Percentiles rank a stretch among this genome's conserved stretches.
Conservation (phyloP, 495 filamentous ascomycete species). For the Peziza echinospora region DNA sequence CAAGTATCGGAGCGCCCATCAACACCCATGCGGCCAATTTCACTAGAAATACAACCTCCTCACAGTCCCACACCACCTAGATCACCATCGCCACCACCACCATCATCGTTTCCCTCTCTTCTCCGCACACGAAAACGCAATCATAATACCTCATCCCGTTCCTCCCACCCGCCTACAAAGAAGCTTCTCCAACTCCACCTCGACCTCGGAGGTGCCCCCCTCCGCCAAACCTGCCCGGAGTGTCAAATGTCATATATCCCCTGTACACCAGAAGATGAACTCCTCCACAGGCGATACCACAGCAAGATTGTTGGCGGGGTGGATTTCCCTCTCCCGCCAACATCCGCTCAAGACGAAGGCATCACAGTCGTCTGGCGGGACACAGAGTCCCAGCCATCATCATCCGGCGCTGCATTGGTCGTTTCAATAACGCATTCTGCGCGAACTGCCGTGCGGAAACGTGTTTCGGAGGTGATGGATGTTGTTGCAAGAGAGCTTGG, state of each 20-base stretch:
- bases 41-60: too few relatives aligned
- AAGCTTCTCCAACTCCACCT: slow-evolving; percentile 42
- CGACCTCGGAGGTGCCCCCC: slow-evolving; percentile 34
- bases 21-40: too few relatives aligned
- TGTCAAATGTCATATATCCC: slow-evolving; percentile 56
- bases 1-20: too few relatives aligned
- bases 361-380: slow-evolving; percentile 9
- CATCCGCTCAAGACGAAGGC: slow-evolving; percentile 16
- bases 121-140: too few relatives aligned
- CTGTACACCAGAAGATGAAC: slow-evolving; percentile 40
- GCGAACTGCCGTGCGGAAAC: slow-evolving; percentile 33
- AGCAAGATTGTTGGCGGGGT: slow-evolving; percentile 42
- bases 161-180: slow-evolving; percentile 2
- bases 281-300: slow-evolving; percentile 46
- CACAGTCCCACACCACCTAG: too few relatives aligned
- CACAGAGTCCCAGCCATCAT: neutral
- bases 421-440: slow-evolving; percentile 11
- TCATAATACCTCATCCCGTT: too few relatives aligned
- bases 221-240: slow-evolving; percentile 36
- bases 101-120: too few relatives aligned
- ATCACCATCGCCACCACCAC: too few relatives aligned
- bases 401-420: too few relatives aligned
- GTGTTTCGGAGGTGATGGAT: slow-evolving; percentile 39
- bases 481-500: slow-evolving; percentile 46
- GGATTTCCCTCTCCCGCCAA: slow-evolving; percentile 36